Evolutionary conservation across 495 filamentous ascomycete species (phyloP), one percentile per base, ranked within the genome.

Genomic region (Apodospora peruviana): DNA sequence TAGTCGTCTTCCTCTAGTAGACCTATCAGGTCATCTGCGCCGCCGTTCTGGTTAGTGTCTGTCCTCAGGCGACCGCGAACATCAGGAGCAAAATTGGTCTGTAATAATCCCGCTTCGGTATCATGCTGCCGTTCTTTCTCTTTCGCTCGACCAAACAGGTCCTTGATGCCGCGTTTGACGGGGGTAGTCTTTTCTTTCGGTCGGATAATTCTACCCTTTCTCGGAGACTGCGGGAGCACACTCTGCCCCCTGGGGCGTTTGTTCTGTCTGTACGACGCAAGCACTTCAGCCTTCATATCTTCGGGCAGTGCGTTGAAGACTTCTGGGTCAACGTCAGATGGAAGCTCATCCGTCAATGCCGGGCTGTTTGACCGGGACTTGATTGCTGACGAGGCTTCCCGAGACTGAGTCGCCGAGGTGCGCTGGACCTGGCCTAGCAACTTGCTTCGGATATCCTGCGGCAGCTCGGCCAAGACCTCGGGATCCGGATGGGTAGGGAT

Each of bases 401-500:
- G 57, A 14, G 57, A 39, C 27, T 56, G 51, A 5, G 52, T 47
- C 3, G 41, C 45, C 7, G 45, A 43, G n/a, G 50, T 57, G 35
- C 45, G 59, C 43, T 63, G 67, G 39, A 40, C 58, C 48, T 71
- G 74, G 22, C 53, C 64, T 27, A 81, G 65, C n/a, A 95, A 75
- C 53, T 81, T 86, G 37, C 81, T 81, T 50, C 88, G 77, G 50
- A 95, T 93, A 53, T 93, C 87, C 14, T 71, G 71, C 2, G 88
- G 88, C 2, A 95, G 76, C 58, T 93, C 89, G 1, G 82, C 83
- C 23, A 93, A 67, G 1, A 91, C 82, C 24, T 73, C 67, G 0
- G 83, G 85, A 58, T 96, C 90, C 9, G 86, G 71, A 53, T 90
- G 84, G 4, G 82, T 82, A 3, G 90, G 90, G 57, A 96, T 67